phyloP scores from a whole-genome alignment of 345 rosid genomes.

The Citrus hindsii region DNA sequence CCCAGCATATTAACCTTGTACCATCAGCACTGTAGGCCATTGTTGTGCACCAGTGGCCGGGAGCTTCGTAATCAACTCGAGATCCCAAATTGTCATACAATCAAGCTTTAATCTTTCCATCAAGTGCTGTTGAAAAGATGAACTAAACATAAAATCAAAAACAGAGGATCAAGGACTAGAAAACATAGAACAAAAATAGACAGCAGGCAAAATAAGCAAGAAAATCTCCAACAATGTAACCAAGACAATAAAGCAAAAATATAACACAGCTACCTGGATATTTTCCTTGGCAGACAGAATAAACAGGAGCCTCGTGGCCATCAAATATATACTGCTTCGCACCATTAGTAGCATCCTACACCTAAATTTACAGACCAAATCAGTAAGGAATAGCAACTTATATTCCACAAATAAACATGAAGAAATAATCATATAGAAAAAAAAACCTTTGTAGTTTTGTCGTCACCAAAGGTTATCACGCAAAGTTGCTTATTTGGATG shows the following conservation, averaged over 20 bases:
- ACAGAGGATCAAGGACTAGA: constrained; percentile 20
- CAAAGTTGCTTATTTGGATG: no score
- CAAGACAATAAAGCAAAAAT: not conserved
- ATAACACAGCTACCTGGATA: constrained; percentile 51
- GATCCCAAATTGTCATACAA: constrained; percentile 82
- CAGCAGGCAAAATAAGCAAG: constrained; percentile 2
- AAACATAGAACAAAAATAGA: not conserved
- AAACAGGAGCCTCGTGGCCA: constrained; percentile 90
- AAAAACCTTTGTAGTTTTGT: no score
- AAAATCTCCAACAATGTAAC: not conserved
- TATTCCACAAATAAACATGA: no score
- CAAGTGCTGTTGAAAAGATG: constrained; percentile 83
- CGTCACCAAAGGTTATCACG: no score
- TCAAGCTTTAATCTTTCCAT: constrained; percentile 93
- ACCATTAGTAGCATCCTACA: constrained; percentile 83
- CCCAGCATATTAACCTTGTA: constrained; percentile 50
- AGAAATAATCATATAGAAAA: no score
- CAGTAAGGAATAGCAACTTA: constrained; percentile 9
- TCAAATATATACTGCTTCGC: constrained; percentile 68
- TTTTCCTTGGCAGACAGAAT: constrained; percentile 89
- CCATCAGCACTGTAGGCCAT: constrained; percentile 96
- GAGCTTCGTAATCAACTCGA: constrained; percentile 88
- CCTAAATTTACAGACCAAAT: constrained; percentile 36
- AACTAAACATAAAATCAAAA: constrained; percentile 43
- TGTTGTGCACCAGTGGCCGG: constrained; percentile 90